Base-by-base conservation (phyloP, 257 asterid genomes). In the Solanum arcanum region DNA sequence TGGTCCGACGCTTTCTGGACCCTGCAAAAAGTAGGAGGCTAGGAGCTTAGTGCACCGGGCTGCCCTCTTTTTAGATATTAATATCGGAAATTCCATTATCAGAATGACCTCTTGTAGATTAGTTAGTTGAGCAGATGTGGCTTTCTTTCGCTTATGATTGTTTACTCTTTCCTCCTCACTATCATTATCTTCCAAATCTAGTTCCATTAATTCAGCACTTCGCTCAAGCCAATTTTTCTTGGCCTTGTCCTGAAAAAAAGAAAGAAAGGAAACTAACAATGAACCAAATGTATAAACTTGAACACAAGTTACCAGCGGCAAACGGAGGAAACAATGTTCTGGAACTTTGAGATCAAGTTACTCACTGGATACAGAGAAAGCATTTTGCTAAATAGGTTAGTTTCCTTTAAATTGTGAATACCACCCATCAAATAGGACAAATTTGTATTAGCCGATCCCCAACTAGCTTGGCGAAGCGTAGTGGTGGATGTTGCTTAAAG, bases 81-180 rank as follows among this genome's bases (percentile, higher is more conserved):
- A 81, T 31, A 81, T 81, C 46, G 15, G 20, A 81, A 29, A 49
- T 49, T 49, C 3, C 29, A 49, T 49, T 18, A 29, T 11, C 69
- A 49, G 69, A 78, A 13, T 23, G 72, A 97, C 99, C 98, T 92
- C 96, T 89, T 95, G 97, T 93, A 96, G 90, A 89, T 93, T 93
- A 69, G 90, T 89, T 83, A 97, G 90, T 87, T 94, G 98, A 86
- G 90, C 91, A 80, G 96, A 92, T 59, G 93, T 92, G 89, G 91
- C 91, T 91, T 92, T 96, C 90, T 91, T 94, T 89, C 89, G 93
- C 91, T 91, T 94, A 91, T 89, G 87, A 83, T 83, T 93, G 91
- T 92, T 93, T 92, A 92, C 95, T 88, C 92, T 93, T 83, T 97
- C 99, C 83, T 94, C 99, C 90, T 97, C 99, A 80, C 99, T 97